phyloP scores from a whole-genome alignment of 208 protist genomes.

The Acanthamoeba polyphaga region DNA sequence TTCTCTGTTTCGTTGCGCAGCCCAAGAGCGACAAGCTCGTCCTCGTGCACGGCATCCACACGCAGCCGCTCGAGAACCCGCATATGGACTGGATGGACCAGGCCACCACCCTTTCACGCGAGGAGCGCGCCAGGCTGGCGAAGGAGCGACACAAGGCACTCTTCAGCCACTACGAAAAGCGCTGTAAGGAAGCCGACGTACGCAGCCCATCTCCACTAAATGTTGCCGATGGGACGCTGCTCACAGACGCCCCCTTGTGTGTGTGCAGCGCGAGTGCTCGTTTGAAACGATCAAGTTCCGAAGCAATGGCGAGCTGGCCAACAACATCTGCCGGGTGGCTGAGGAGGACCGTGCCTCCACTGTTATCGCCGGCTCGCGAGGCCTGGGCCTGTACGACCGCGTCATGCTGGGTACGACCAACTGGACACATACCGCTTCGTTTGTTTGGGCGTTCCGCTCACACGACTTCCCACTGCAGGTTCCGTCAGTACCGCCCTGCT shows the following conservation, averaged over 20 bases:
- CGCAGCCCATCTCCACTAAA: background rate
- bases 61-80: slow-evolving; percentile 18
- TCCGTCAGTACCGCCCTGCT: slow-evolving; percentile 63
- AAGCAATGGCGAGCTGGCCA: slow-evolving; percentile 46
- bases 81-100: slow-evolving; percentile 65
- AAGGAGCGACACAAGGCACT: slow-evolving; percentile 64
- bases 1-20: background rate
- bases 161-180: slow-evolving; percentile 40
- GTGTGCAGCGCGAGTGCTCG: background rate
- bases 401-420: slow-evolving; percentile 64
- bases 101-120: background rate
- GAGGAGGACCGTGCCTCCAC: slow-evolving; percentile 33
- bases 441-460: background rate
- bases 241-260: background rate
- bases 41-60: slow-evolving; percentile 50
- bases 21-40: slow-evolving; percentile 48
- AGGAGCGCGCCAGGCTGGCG: background rate
- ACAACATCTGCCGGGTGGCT: slow-evolving; percentile 67
- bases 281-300: slow-evolving; percentile 59
- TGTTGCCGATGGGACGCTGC: background rate
- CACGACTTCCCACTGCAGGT: background rate
- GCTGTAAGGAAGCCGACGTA: slow-evolving; percentile 48
- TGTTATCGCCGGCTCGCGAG: slow-evolving; percentile 49
- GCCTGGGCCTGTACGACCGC: slow-evolving; percentile 47
- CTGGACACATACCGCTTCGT: no score